Evolutionary conservation across 805 yeast species (phyloP).

Genomic region (Sporopachydermia lactativora): DNA sequence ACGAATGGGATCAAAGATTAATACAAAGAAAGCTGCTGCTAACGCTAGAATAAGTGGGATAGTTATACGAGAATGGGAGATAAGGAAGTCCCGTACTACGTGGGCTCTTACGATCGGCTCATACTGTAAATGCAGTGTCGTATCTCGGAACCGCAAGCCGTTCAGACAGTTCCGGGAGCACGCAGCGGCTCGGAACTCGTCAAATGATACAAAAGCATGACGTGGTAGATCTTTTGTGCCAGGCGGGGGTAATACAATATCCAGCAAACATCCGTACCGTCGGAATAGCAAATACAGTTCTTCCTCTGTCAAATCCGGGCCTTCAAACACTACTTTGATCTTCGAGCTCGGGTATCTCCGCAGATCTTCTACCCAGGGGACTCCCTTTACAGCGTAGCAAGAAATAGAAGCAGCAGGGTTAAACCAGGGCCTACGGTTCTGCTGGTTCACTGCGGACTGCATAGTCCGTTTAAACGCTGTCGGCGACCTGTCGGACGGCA

Average conservation of each 20-base stretch:
- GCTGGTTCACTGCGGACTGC: slow-evolving; percentile 23
- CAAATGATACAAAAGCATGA: slow-evolving; percentile 42
- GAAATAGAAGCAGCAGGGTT: slow-evolving; percentile 34
- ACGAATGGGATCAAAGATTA: slow-evolving; percentile 88
- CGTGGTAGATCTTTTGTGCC: slow-evolving; percentile 32
- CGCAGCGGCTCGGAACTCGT: slow-evolving; percentile 50
- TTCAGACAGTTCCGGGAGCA: slow-evolving; percentile 86
- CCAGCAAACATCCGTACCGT: slow-evolving; percentile 73
- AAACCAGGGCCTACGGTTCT: slow-evolving; percentile 16
- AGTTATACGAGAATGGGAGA: slow-evolving; percentile 69
- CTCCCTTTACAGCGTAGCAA: slow-evolving; percentile 71
- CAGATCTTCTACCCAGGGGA: slow-evolving; percentile 94
- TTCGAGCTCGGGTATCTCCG: slow-evolving; percentile 56
- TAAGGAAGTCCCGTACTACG: slow-evolving; percentile 39
- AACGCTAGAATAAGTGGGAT: slow-evolving; percentile 71
- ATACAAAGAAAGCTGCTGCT: slow-evolving; percentile 67
- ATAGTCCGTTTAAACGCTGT: slow-evolving; percentile 41
- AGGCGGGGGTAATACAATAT: slow-evolving; percentile 43
- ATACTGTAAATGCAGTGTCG: slow-evolving; percentile 64
- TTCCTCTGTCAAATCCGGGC: slow-evolving; percentile 66
- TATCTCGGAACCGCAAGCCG: slow-evolving; percentile 45
- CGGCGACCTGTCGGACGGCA: slow-evolving; percentile 36
- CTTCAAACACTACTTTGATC: slow-evolving; percentile 60
- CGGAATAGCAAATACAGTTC: slow-evolving; percentile 68
- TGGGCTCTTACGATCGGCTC: slow-evolving; percentile 40